These are phyloP conservation scores for Calonectria naviculata DNA, from an alignment of 2,329 filamentous ascomycete genomes.

Conservation along the genomic window DNA sequence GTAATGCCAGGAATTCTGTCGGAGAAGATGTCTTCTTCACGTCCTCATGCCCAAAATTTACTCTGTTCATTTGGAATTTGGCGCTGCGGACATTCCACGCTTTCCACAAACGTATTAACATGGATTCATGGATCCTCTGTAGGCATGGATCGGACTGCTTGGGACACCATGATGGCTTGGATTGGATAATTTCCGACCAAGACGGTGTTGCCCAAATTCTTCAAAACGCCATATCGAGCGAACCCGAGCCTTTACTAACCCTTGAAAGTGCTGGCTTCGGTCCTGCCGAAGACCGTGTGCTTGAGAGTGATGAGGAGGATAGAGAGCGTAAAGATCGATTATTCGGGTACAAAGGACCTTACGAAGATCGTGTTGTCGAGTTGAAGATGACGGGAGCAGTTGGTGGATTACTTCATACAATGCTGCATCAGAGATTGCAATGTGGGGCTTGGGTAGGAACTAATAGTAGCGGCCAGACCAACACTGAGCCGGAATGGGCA, in stretches of 20 bases:
- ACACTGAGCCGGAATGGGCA: neutral
- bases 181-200: neutral
- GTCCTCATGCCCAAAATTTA: neutral
- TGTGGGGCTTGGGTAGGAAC: neutral
- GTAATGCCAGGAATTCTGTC: neutral
- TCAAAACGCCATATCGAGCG: neutral
- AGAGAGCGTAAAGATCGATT: neutral
- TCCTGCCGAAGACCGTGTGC: neutral
- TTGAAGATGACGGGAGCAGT: neutral
- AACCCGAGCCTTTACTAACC: neutral
- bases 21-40: neutral
- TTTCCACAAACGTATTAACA: neutral
- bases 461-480: neutral
- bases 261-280: neutral
- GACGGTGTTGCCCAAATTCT: neutral
- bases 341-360: neutral
- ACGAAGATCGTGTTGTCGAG: neutral
- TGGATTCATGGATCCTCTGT: neutral
- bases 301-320: neutral
- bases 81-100: conserved; percentile 1
- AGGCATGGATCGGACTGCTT: neutral
- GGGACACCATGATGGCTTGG: neutral
- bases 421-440: neutral
- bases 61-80: neutral
- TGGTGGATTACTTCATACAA: neutral